Conservation (phyloP, 1,284 basidiomycete genomes). For the Microbotryum violaceum region DNA sequence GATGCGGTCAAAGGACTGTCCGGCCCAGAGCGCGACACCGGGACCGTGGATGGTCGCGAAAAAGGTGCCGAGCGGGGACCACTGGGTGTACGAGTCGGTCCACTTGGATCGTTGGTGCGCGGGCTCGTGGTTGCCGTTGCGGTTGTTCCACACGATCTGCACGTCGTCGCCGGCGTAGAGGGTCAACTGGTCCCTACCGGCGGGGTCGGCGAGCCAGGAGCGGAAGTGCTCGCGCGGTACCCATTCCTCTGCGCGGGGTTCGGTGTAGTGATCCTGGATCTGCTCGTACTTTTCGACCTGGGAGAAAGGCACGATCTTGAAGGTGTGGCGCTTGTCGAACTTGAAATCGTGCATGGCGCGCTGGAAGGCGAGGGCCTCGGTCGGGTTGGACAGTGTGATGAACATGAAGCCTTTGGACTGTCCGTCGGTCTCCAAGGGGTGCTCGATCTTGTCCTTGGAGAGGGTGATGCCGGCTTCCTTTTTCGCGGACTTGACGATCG, state of each 20-base stretch:
- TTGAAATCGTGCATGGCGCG: constrained; percentile 72
- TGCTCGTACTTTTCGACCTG: constrained; percentile 81
- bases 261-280: constrained; percentile 74
- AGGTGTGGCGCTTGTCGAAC: constrained; percentile 88
- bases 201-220: constrained; percentile 85
- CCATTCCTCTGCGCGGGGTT: constrained; percentile 72
- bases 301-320: constrained; percentile 81
- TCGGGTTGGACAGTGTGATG: constrained; percentile 71
- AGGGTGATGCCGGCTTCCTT: constrained; percentile 41
- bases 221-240: constrained; percentile 85
- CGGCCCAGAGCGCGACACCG: constrained; percentile 94
- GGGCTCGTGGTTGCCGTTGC: constrained; percentile 75
- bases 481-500: constrained; percentile 41
- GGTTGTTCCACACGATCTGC: constrained; percentile 87
- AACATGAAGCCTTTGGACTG: constrained; percentile 64
- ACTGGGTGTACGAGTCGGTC: constrained; percentile 95
- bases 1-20: constrained; percentile 73
- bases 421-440: constrained; percentile 41
- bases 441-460: constrained; percentile 39
- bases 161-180: constrained; percentile 91
- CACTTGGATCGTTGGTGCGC: constrained; percentile 75
- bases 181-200: constrained; percentile 92
- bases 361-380: constrained; percentile 75
- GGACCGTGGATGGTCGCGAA: constrained; percentile 90
- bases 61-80: constrained; percentile 94